These are phyloP conservation scores for Juncus effusus DNA, from an alignment of 176 grass and related monocot species.

Conservation along the genomic window DNA sequence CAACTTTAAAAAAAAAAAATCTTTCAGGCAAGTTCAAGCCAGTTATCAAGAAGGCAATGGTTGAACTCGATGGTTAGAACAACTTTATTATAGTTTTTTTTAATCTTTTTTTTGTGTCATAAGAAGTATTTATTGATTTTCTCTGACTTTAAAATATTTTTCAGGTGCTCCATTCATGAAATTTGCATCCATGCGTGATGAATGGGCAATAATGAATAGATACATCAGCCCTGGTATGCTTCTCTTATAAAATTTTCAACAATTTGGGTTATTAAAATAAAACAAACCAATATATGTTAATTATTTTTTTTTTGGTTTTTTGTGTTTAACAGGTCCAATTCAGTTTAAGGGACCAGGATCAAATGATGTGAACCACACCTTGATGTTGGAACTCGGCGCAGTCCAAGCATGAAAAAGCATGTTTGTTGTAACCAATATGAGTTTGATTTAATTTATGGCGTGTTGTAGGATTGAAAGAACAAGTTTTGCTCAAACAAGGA, in stretches of 20 bases:
- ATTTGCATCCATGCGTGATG: conserved; percentile 77
- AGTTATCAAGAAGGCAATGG: conserved; percentile 99
- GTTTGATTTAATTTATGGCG: neutral
- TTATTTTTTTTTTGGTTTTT: neutral
- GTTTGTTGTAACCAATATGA: neutral
- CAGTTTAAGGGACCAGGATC: conserved; percentile 87
- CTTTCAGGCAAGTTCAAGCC: conserved; percentile 87
- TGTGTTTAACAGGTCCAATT: conserved; percentile 52
- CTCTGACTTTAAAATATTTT: conserved; percentile 17
- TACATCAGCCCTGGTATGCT: conserved; percentile 94
- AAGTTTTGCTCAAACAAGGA: conserved; percentile 9
- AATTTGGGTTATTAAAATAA: no score
- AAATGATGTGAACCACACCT: conserved; percentile 71
- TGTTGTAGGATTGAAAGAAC: conserved; percentile 12
- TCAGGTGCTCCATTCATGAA: conserved; percentile 81
- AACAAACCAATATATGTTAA: neutral
- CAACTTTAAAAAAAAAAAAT: neutral
- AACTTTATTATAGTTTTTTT: conserved; percentile 6
- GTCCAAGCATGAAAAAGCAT: conserved; percentile 35
- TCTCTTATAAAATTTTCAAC: neutral
- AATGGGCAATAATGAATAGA: conserved; percentile 81
- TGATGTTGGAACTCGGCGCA: conserved; percentile 72
- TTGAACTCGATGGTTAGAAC: conserved; percentile 87
- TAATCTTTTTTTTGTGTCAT: neutral
- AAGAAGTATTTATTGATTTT: conserved; percentile 5